Base-by-base conservation (phyloP, 2,329 filamentous ascomycete species). In the Amylocarpus encephaloides region DNA sequence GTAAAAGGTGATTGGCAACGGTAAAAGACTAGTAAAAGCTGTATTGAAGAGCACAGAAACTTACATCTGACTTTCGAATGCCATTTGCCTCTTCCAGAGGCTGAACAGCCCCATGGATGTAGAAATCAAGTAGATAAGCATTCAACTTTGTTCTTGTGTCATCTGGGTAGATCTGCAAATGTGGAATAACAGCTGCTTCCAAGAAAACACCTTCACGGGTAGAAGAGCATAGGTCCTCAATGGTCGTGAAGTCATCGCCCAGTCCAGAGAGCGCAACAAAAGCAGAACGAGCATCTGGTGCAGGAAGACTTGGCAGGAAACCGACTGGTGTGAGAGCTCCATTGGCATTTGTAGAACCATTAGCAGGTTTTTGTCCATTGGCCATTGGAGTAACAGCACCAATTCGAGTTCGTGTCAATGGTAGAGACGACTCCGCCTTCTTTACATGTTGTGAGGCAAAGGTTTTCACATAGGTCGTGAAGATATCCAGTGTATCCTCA, bases 101-200 rank as follows among this genome's bases (percentile, higher is more conserved):
- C 1, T 72, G 63, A 18, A 82, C 64, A 60, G 84, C 79, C 3
- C 85, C 86, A 59, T 91, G 82, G 66, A 81, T 86, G 73, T 80
- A 90, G 67, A 90, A 92, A 65, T 91, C 85, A 52, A 84, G 80
- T 0, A 91, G 68, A 61, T 86, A 86, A 0, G 82, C 80, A 56
- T 88, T 88, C 52, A 82, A 72, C 0, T 76, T 77, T 11, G 58
- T 56, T 66, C 63, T 7, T 1, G 60, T 71, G 47, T 84, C 78
- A 22, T 80, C 70, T 0, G 79, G 78, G 57, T 77, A 77, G 10
- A 88, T 68, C 5, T 75, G 73, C 4, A 90, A 73, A 62, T 85
- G 79, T 0, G 87, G 87, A 19, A 92, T 79, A 1, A 85, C 82
- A 0, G 83, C 76, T 60, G 87, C 78, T 59, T 92, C 87, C 0